Conservation (phyloP, 345 rosid genomes). For the Euphorbia lathyris region DNA sequence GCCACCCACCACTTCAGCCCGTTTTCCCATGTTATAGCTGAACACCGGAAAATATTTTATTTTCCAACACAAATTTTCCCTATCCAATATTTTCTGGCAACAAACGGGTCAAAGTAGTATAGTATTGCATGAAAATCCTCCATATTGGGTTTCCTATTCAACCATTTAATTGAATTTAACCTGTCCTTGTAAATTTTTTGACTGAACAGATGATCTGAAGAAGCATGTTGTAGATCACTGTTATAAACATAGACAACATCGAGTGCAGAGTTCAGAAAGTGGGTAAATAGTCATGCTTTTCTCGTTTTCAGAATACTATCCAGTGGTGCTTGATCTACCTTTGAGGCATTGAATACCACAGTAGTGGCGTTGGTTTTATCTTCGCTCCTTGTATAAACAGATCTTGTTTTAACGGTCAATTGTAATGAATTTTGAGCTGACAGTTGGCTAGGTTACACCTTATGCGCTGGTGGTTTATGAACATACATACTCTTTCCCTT, state of each 20-base stretch:
- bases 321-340: neutral
- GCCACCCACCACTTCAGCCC: no score
- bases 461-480: neutral
- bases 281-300: neutral
- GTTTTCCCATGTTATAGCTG: no score
- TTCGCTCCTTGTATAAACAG: conserved; percentile 15
- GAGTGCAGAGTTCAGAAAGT: neutral
- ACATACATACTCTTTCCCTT: neutral
- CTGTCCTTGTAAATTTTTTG: neutral
- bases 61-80: no score
- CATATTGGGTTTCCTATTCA: neutral
- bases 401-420: neutral
- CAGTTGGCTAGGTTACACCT: no score
- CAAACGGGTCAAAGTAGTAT: no score
- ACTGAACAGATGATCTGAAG: neutral
- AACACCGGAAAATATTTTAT: no score
- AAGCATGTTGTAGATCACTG: neutral
- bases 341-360: conserved; percentile 5
- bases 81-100: no score
- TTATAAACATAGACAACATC: neutral
- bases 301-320: neutral
- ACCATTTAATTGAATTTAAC: neutral
- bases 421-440: no score
- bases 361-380: conserved; percentile 5
- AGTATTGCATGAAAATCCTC: neutral